Percentiles rank a stretch among this genome's conserved stretches.
phyloP scores from a whole-genome alignment of 768 basidiomycete species.

The Hydnomerulius pinastri region DNA sequence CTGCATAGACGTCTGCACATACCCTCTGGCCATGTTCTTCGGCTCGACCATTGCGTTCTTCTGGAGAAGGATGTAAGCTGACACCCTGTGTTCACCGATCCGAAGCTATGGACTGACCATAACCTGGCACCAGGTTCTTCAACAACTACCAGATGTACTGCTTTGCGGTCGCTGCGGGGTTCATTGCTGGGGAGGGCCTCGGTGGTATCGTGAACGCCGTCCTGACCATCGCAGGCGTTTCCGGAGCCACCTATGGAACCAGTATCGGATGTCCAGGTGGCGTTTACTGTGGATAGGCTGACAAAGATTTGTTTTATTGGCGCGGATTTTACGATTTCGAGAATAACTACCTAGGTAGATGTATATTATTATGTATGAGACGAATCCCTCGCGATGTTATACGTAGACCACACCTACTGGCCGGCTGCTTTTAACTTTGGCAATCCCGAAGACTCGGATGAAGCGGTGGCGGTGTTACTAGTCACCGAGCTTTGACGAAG shows the following conservation, averaged over 20 bases:
- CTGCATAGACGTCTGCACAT: slow-evolving; percentile 22
- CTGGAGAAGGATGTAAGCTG: slow-evolving; percentile 17
- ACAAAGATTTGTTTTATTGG: background rate
- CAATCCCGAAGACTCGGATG: no score
- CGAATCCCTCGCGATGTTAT: no score
- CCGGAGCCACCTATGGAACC: slow-evolving; percentile 29
- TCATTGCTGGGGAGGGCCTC: slow-evolving; percentile 42
- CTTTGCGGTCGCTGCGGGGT: slow-evolving; percentile 40
- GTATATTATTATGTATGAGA: no score
- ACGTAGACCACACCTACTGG: no score
- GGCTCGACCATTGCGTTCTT: slow-evolving; percentile 25
- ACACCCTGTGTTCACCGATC: slow-evolving; percentile 55
- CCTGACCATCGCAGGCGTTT: slow-evolving; percentile 30
- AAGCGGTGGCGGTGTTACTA: no score
- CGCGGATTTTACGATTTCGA: no score
- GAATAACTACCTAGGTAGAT: no score
- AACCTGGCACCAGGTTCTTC: slow-evolving; percentile 1
- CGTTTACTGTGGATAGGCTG: slow-evolving; percentile 26
- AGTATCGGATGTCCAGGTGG: slow-evolving; percentile 31
- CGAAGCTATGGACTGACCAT: slow-evolving; percentile 42
- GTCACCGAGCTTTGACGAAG: no score
- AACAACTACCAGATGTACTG: slow-evolving; percentile 24
- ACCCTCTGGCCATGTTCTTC: slow-evolving; percentile 24
- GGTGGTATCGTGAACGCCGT: slow-evolving; percentile 37
- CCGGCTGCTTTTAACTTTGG: no score